Conservation (phyloP, 495 filamentous ascomycete genomes). For the Friedmanniomyces simplex region DNA sequence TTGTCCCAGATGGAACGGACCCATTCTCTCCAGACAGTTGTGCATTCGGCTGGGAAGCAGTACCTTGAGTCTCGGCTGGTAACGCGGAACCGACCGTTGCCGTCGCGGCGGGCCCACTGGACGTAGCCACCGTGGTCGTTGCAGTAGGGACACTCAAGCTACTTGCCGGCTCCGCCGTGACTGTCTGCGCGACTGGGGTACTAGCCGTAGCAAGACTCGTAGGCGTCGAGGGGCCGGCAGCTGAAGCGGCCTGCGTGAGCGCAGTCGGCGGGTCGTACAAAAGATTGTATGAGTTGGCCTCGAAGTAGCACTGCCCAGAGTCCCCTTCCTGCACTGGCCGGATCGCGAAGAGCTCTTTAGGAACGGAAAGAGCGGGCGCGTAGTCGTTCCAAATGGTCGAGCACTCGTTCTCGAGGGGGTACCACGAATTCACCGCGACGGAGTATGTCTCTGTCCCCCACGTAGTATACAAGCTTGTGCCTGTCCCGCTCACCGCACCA, state of each 20-base stretch:
- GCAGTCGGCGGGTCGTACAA: not conserved
- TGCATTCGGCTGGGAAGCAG: no score
- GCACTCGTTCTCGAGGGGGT: not conserved
- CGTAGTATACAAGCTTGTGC: not conserved
- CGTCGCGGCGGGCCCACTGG: not conserved
- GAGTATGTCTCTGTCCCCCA: not conserved
- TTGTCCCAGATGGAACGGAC: no score
- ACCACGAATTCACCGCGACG: no score
- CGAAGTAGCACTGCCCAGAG: not conserved
- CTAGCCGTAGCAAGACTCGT: not conserved
- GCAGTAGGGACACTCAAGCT: not conserved
- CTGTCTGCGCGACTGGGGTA: not conserved
- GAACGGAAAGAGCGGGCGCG: not conserved
- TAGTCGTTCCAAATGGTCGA: conserved; percentile 6
- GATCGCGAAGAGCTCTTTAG: not conserved
- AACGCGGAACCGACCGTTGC: no score
- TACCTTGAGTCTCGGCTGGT: no score
- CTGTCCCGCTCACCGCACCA: no score
- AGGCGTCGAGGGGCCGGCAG: not conserved
- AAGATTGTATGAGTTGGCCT: not conserved
- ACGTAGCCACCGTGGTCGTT: not conserved
- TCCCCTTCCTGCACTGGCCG: not conserved
- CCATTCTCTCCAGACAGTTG: no score
- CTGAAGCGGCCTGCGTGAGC: not conserved
- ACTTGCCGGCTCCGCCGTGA: not conserved